Evolutionary conservation across 2,329 filamentous ascomycete species (phyloP).

Genomic region (Hymenoscyphus occultus): DNA sequence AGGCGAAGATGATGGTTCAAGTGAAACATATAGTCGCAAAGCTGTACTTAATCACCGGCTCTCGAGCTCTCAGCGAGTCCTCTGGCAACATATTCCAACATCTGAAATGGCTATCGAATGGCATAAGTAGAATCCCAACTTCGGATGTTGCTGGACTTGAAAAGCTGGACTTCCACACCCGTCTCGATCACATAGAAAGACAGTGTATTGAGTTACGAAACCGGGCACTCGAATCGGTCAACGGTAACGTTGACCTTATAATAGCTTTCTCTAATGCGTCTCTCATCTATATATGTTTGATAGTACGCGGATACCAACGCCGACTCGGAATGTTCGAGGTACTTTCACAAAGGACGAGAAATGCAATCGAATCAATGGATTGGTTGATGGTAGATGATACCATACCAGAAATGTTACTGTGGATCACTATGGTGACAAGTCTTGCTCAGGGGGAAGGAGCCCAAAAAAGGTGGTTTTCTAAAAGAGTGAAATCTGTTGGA

Average conservation of each 20-base stretch:
- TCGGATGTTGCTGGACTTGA: not conserved
- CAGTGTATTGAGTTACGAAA: slow-evolving; percentile 2
- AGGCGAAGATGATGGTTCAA: not conserved
- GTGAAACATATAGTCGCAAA: not conserved
- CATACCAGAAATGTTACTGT: not conserved
- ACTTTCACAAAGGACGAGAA: not conserved
- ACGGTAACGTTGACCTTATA: not conserved
- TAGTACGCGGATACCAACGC: not conserved
- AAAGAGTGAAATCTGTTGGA: not conserved
- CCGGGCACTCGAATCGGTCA: not conserved
- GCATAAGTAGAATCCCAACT: not conserved
- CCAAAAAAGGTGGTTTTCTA: not conserved
- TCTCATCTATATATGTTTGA: slow-evolving; percentile 3
- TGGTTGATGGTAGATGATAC: not conserved
- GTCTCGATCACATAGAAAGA: not conserved
- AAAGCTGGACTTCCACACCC: not conserved
- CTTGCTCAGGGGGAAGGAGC: not conserved
- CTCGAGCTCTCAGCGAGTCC: too few species aligned
- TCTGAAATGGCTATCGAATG: not conserved
- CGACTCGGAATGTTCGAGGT: slow-evolving; percentile 1
- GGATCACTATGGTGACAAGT: not conserved
- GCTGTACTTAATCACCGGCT: not conserved
- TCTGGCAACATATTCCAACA: not conserved
- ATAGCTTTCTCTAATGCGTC: slow-evolving; percentile 3
- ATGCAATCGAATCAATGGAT: not conserved